A percentile compares a stretch with the other conserved stretches of the same genome.
These are phyloP conservation scores for Termitomyces sp. DNA, from an alignment of 768 basidiomycete genomes.

Conservation along the genomic window DNA sequence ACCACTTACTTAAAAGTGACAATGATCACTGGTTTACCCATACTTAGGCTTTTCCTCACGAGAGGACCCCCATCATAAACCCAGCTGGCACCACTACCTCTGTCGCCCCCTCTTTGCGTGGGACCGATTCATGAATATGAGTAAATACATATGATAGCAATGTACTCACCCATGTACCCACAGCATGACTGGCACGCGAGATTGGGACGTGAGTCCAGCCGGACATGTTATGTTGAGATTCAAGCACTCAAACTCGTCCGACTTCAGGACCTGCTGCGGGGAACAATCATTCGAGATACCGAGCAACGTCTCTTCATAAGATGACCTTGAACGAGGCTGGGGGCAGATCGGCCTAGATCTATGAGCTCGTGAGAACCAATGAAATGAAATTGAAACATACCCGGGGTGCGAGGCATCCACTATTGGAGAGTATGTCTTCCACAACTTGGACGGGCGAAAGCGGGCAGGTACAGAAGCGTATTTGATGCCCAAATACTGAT, in stretches of 20 bases:
- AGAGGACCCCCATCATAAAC: constrained; percentile 69
- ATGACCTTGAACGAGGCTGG: constrained; percentile 41
- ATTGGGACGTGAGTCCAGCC: constrained; percentile 43
- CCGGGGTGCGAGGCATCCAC: constrained; percentile 66
- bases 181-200: constrained; percentile 70
- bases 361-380: not conserved
- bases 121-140: constrained; percentile 2
- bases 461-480: constrained; percentile 71
- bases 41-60: constrained; percentile 59
- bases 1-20: constrained; percentile 69
- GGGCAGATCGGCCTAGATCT: constrained; percentile 67
- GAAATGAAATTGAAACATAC: constrained; percentile 31
- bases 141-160: not conserved
- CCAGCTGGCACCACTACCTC: constrained; percentile 75
- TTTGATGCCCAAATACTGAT: constrained; percentile 76
- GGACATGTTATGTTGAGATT: constrained; percentile 81
- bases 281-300: constrained; percentile 48
- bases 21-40: constrained; percentile 62
- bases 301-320: constrained; percentile 58
- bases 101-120: constrained; percentile 55
- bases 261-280: constrained; percentile 50
- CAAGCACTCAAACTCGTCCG: constrained; percentile 76
- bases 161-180: constrained; percentile 78
- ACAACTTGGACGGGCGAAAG: constrained; percentile 68
- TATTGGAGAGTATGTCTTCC: constrained; percentile 47